Evolutionary conservation across 2,329 filamentous ascomycete genomes (phyloP), one percentile per base, ranked within the genome.

Genomic region (Paraphaeosphaeria minitans): DNA sequence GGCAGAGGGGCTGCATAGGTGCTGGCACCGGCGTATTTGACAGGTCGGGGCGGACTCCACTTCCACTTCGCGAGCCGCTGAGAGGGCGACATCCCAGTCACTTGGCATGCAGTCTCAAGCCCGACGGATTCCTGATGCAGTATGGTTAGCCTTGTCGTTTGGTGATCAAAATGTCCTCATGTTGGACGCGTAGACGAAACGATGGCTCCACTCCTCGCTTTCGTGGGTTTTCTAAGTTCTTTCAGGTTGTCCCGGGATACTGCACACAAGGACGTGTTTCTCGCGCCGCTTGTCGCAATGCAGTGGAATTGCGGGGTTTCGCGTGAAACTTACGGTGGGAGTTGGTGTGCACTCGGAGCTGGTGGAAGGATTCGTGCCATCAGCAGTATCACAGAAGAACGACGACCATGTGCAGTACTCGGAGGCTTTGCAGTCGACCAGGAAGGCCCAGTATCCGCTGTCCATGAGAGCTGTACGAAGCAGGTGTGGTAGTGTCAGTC

Each of bases 41-140:
- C 48, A 48, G 41, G 52, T n/a, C 24, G 57, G 49, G 49, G 50
- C 54, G 54, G 54, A 56, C 37, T 56, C 54, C 37, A 46, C n/a
- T 19, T 31, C 8, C 4, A 24, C 24, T 45, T 56, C 37, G 47
- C 54, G 54, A 56, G 47, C 54, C 47, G 29, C 24, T 45, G 7
- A 31, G 22, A 39, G 12, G 35, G 19, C 27, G 10, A 22, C 24
- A 24, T 31, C 51, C 39, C 46, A 29, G 39, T 33, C 27, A 45
- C 51, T 53, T 53, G 51, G 51, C 51, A 41, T 39, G 27, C 31
- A 56, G 6, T 54, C 4, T 49, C 31, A 51, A 56, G 29, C 54
- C 35, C 27, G 27, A 27, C 22, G 21, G 21, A 27, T 37, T 29
- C 51, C 51, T 53, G 43, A 53, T 53, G 27, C 22, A 27, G 41